phyloP scores from a whole-genome alignment of 495 filamentous ascomycete genomes.

The Antarctomyces pellizariae region DNA sequence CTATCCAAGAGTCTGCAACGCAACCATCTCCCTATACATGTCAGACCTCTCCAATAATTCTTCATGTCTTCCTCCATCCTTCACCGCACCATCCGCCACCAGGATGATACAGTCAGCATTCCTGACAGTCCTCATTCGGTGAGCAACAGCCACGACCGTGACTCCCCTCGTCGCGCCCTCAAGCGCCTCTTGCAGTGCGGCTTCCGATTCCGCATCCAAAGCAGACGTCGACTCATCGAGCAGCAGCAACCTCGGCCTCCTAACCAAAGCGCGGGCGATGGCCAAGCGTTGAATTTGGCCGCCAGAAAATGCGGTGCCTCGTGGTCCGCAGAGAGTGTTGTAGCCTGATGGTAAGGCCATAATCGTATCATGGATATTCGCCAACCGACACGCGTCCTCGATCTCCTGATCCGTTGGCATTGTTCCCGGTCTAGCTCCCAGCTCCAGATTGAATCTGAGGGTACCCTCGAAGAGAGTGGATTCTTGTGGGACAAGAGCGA shows the following conservation, averaged over 20 bases:
- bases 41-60: slow-evolving; percentile 35
- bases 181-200: slow-evolving; percentile 44
- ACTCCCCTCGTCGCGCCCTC: slow-evolving; percentile 42
- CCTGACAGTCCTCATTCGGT: slow-evolving; percentile 45
- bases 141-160: slow-evolving; percentile 59
- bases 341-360: slow-evolving; percentile 29
- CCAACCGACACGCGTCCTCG: slow-evolving; percentile 25
- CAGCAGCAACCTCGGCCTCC: slow-evolving; percentile 61
- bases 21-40: too few relatives aligned
- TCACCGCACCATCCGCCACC: slow-evolving; percentile 37
- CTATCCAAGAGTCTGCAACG: too few relatives aligned
- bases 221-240: slow-evolving; percentile 73
- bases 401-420: slow-evolving; percentile 18
- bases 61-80: slow-evolving; percentile 41
- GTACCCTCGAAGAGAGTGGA: slow-evolving; percentile 35
- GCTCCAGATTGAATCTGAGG: slow-evolving; percentile 33
- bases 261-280: slow-evolving; percentile 48
- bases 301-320: slow-evolving; percentile 24
- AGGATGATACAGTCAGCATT: slow-evolving; percentile 53
- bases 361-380: slow-evolving; percentile 35
- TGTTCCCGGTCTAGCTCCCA: slow-evolving; percentile 20
- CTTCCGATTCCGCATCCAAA: slow-evolving; percentile 49
- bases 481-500: slow-evolving; percentile 36
- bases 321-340: slow-evolving; percentile 28
- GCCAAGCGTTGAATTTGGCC: slow-evolving; percentile 46